Evolutionary conservation across 139 green algal genomes (phyloP), one percentile per base, ranked within the genome.

Genomic region (Chlorella sp.): DNA sequence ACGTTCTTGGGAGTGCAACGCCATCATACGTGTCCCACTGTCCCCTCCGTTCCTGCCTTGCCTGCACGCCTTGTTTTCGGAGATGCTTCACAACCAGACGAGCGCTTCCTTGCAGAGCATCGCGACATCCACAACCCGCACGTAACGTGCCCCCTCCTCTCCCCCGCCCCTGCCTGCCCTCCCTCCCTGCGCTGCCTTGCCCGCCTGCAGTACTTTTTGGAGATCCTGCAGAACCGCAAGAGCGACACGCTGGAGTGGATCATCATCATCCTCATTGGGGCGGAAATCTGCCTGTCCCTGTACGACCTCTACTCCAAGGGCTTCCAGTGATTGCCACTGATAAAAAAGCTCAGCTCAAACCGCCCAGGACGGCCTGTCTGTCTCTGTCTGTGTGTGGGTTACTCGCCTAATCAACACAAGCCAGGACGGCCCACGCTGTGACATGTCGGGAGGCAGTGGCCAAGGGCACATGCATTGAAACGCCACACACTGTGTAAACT

Each of bases 251-350:
- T 95, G 75, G 93, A 95, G 86, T 95, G 93, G 93, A 95, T 88
- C 78, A 95, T 95, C 89, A 95, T 88, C 40, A 68, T 94, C 22
- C 92, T 96, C 4, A 96, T 96, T 37, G 92, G 82, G 12, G 90
- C 82, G 28, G 94, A 96, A 85, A 96, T 96, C 78, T 86, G 81
- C 40, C 83, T 96, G 48, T 91, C 91, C 37, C 85, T 96, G 15
- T 95, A 93, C 81, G 92, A 96, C 66, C 89, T 96, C 34, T 86
- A 42, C 57, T 53, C 12, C 48, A 88, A 88, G 57, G 83, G 77
- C 9, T 48, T 88, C 36, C 21, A 71, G 21, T 71, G 48, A 57
- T 57, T 57, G 48, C 48, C 48, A 57, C n/a, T n/a, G n/a, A n/a
- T n/a, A n/a, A n/a, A n/a, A n/a, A n/a, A n/a, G n/a, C n/a, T n/a